Evolutionary conservation across 2,329 filamentous ascomycete genomes (phyloP), one percentile per base, ranked within the genome.

Genomic region (Colletotrichum ledebouriae): DNA sequence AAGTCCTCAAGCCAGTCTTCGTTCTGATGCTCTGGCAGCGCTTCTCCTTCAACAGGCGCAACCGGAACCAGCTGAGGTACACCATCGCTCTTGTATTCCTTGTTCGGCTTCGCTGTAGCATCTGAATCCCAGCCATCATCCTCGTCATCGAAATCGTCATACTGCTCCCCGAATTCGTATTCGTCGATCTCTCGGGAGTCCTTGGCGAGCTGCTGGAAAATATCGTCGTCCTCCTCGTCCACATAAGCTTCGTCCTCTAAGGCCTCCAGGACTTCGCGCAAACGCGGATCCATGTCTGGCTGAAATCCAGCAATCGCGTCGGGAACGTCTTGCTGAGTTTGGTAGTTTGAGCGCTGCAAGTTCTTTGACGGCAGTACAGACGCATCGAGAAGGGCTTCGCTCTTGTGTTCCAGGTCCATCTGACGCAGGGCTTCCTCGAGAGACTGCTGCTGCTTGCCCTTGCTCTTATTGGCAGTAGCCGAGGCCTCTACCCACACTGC

Each of bases 61-160:
- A 79, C 76, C 72, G 77, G 55, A 3, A 87, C 83, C 3, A 89
- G 80, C 57, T 86, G 78, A n/a, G 84, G 83, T 15, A 78, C 82
- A 10, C 81, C 77, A 7, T 84, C 80, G 13, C 81, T 80, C 61
- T 83, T 82, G 78, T 86, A 88, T 75, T 89, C 86, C 72, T 85
- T 85, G 25, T 75, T 80, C n/a, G 91, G 90, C 83, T 92, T 97
- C 77, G 91, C 94, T 0, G 96, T 99, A 73, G 90, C 91, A 78
- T 99, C 96, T 7, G 94, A 97, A 80, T 98, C 94, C 94, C 94
- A 99, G 6, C 95, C 96, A 1, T 92, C 92, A 59, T 95, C 94
- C 5, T 91, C 89, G 7, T 85, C 85, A 13, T 87, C 85, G 37
- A 39, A 39, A 10, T 60, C 55, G 5, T 87, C 86, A 62, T 84